These are phyloP conservation scores for Colletotrichum neosansevieriae DNA, from an alignment of 2,329 filamentous ascomycete genomes.

Conservation along the genomic window DNA sequence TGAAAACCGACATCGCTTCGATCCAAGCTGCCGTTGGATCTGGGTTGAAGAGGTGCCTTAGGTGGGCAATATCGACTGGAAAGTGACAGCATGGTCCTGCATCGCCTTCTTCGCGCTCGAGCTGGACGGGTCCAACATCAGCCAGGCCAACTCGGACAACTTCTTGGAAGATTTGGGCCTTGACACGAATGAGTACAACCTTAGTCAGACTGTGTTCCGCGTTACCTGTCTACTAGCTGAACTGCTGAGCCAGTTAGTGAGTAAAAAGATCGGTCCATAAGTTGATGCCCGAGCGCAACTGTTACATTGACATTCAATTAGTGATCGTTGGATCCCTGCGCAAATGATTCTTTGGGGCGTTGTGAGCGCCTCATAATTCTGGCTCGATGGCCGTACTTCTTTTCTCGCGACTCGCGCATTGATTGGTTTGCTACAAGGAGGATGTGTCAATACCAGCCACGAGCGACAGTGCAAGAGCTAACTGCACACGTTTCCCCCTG, in stretches of 20 bases:
- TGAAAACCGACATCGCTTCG: slow-evolving; percentile 39
- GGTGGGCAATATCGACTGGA: slow-evolving; percentile 8
- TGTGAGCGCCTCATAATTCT: slow-evolving; percentile 41
- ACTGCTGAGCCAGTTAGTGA: slow-evolving; percentile 70
- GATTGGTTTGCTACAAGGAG: slow-evolving; percentile 57
- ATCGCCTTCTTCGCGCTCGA: slow-evolving; percentile 13
- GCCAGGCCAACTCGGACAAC: slow-evolving; percentile 43
- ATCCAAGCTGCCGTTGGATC: slow-evolving; percentile 3
- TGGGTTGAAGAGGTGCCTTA: slow-evolving; percentile 1
- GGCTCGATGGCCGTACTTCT: slow-evolving; percentile 51
- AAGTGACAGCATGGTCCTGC: slow-evolving; percentile 18
- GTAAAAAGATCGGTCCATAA: slow-evolving; percentile 58
- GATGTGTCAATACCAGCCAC: slow-evolving; percentile 30
- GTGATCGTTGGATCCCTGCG: slow-evolving; percentile 48
- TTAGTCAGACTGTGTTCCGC: slow-evolving; percentile 66
- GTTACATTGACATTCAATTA: not conserved
- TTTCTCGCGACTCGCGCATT: slow-evolving; percentile 54
- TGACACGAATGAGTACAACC: slow-evolving; percentile 60
- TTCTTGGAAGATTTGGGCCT: slow-evolving; percentile 55
- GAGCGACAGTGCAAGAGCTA: too few relatives aligned
- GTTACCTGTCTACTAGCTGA: slow-evolving; percentile 68
- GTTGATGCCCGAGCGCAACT: not conserved
- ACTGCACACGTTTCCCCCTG: too few relatives aligned
- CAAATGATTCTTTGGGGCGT: slow-evolving; percentile 41
- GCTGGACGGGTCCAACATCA: slow-evolving; percentile 13